These are phyloP conservation scores for Babesia ovata DNA, from an alignment of 169 alveolate genomes.

Conservation along the genomic window DNA sequence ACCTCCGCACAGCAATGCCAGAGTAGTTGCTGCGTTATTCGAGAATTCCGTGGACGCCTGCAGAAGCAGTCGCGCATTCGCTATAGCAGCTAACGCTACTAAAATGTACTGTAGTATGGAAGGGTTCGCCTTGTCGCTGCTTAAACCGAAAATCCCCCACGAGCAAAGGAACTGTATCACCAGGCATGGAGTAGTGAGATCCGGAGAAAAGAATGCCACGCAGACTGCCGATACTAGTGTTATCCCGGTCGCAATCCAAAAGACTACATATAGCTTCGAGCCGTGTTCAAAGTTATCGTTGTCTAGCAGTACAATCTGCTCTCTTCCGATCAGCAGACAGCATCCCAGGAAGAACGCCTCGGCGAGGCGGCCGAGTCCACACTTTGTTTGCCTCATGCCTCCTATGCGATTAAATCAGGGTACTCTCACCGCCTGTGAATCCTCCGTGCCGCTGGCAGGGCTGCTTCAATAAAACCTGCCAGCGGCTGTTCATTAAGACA, in stretches of 20 bases:
- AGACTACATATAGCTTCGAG: background rate
- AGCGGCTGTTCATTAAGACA: too few relatives aligned
- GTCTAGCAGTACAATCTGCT: background rate
- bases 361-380: constrained; percentile 1
- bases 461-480: too few relatives aligned
- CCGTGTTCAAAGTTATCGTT: background rate
- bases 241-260: background rate
- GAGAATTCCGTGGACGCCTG: background rate
- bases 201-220: background rate
- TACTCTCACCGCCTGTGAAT: too few relatives aligned
- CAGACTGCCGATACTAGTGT: background rate
- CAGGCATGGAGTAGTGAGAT: background rate
- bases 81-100: background rate
- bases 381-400: background rate
- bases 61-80: background rate
- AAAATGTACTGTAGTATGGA: background rate
- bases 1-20: constrained; percentile 8
- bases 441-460: too few relatives aligned
- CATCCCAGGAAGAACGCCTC: constrained; percentile 18
- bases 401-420: background rate
- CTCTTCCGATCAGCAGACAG: background rate
- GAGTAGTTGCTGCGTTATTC: background rate
- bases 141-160: background rate
- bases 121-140: background rate
- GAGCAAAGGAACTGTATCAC: background rate